Base-by-base conservation (phyloP, 2,329 filamentous ascomycete species). In the Diaporthe caulivora region DNA sequence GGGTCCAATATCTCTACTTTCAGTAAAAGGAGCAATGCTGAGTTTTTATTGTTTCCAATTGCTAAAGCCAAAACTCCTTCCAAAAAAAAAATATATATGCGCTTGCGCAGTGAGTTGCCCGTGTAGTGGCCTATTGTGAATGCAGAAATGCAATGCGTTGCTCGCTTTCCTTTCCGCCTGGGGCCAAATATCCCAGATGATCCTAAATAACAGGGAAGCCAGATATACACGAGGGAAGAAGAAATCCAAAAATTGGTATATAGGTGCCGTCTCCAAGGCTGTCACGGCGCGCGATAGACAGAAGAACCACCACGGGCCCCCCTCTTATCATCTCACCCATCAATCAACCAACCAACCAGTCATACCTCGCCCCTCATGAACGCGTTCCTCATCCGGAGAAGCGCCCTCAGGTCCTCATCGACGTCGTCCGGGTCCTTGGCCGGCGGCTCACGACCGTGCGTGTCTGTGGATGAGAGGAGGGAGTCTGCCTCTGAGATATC, bases 21-120 rank as follows among this genome's bases (percentile, higher is more conserved):
- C n/a, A 64, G 51, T 74, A 74, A 74, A 57, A 60, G 49, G 68
- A 74, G 72, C 68, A 74, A 74, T 42, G 58, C 68, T 58, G 68
- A 60, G 67, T 40, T 51, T 47, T 67, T 44, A 44, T 54, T 71
- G 57, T 42, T 71, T 55, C 58, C 31, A n/a, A 60, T 31, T 60
- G 40, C 51, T 53, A 34, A 24, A 49, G 8, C 44, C 29, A 51
- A 26, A 65, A n/a, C n/a, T n/a, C n/a, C 44, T 51, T 44, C 29
- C 29, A 34, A 40, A 6, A 2, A 10, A 44, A 8, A 17, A 37
- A 65, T 6, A 40, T 13, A 5, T 5, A 40, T 40, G 37, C 24
- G 62, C 44, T 9, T 26, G 31, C 26, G 44, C 29, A 9, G 8
- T 67, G 62, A 53, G 9, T 37, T 51, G 3, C 2, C 26, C 5